phyloP scores from a whole-genome alignment of 2,329 filamentous ascomycete species.

The Alternaria gaisen region DNA sequence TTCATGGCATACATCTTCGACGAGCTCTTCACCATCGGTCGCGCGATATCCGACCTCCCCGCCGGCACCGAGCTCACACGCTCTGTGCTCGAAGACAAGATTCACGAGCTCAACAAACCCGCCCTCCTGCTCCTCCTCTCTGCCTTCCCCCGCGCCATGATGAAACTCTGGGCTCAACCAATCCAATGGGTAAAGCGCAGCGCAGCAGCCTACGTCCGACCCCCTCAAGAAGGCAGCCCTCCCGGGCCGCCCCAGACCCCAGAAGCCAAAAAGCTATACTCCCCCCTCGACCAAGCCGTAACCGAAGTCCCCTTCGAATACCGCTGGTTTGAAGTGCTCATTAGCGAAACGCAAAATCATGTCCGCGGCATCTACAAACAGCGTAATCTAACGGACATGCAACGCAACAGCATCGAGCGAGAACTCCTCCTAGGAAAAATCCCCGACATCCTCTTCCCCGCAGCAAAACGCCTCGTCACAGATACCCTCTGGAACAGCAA shows the following conservation, averaged over 20 bases:
- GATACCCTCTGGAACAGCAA: conserved; percentile 50
- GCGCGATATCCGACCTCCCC: conserved; percentile 27
- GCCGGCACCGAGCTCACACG: conserved; percentile 50
- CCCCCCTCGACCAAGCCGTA: conserved; percentile 47
- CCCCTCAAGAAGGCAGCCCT: conserved; percentile 46
- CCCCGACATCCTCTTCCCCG: conserved; percentile 60
- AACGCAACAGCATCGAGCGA: conserved; percentile 61
- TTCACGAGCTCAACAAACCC: conserved; percentile 47
- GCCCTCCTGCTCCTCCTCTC: conserved; percentile 44
- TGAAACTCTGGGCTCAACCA: conserved; percentile 48
- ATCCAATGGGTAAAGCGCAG: conserved; percentile 43
- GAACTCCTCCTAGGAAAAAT: conserved; percentile 63
- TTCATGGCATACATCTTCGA: conserved; percentile 65
- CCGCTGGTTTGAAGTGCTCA: conserved; percentile 57
- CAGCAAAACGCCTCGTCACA: conserved; percentile 59
- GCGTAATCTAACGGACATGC: conserved; percentile 54
- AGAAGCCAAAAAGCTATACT: conserved; percentile 55
- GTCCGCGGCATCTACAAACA: conserved; percentile 66
- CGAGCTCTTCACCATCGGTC: conserved; percentile 54
- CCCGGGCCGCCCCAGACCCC: conserved; percentile 54
- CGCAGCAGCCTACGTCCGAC: conserved; percentile 38
- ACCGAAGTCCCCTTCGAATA: conserved; percentile 55
- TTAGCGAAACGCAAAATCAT: conserved; percentile 70
- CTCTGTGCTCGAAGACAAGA: conserved; percentile 34
- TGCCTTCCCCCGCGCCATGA: conserved; percentile 49